These are phyloP conservation scores for Amyloporia xantha DNA, from an alignment of 768 basidiomycete species.

Conservation along the genomic window DNA sequence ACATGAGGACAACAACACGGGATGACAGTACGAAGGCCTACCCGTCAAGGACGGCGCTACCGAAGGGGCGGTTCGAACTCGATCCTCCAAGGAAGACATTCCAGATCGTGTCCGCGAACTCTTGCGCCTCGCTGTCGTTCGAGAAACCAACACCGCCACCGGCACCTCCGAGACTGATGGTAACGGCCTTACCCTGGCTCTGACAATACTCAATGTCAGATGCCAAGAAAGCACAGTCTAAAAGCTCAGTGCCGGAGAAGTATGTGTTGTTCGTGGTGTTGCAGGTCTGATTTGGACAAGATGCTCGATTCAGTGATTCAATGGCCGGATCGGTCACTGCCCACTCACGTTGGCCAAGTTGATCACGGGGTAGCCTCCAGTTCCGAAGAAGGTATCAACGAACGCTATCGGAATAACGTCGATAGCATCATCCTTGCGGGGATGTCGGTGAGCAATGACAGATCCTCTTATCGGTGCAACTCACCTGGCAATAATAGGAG, in stretches of 20 bases:
- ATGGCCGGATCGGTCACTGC: not conserved
- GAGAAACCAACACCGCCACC: constrained; percentile 34
- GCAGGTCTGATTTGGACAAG: constrained; percentile 29
- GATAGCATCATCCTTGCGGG: constrained; percentile 50
- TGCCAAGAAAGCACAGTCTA: constrained; percentile 33
- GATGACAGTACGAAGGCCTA: constrained; percentile 12
- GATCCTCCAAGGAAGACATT: constrained; percentile 42
- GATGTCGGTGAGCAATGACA: not conserved
- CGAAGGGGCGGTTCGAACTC: constrained; percentile 37
- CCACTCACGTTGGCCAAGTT: constrained; percentile 59
- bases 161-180: constrained; percentile 39
- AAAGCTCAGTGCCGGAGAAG: constrained; percentile 37
- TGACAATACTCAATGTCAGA: constrained; percentile 39
- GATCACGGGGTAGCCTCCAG: constrained; percentile 54
- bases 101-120: constrained; percentile 35
- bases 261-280: constrained; percentile 32
- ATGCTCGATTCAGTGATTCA: not conserved
- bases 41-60: constrained; percentile 40
- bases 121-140: constrained; percentile 30
- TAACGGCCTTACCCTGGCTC: constrained; percentile 40
- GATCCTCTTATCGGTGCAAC: not conserved
- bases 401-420: constrained; percentile 70
- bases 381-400: constrained; percentile 56
- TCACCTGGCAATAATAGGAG: constrained; percentile 57
- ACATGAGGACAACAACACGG: not conserved